phyloP scores from a whole-genome alignment of 2,329 filamentous ascomycete species.

The Fusarium chaquense region DNA sequence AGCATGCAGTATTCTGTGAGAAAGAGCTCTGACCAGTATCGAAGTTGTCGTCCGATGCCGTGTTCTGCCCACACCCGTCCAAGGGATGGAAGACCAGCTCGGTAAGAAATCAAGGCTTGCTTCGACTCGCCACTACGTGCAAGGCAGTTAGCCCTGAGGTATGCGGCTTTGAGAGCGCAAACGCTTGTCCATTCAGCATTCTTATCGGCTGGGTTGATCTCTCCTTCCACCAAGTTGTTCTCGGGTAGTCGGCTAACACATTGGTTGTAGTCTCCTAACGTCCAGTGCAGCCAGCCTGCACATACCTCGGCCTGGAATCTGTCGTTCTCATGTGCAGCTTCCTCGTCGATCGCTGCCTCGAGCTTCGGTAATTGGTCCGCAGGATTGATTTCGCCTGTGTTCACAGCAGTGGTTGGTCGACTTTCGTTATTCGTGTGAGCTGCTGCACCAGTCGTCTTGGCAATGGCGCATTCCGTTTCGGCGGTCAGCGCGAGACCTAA shows the following conservation, averaged over 20 bases:
- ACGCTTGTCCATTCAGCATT: slow-evolving; percentile 83
- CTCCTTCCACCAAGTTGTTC: slow-evolving; percentile 66
- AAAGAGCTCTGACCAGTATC: slow-evolving; percentile 82
- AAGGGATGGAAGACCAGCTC: slow-evolving; percentile 74
- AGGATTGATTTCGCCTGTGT: slow-evolving; percentile 60
- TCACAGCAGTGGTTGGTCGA: slow-evolving; percentile 58
- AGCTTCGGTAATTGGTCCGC: slow-evolving; percentile 63
- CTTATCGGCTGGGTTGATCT: slow-evolving; percentile 64
- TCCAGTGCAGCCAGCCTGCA: slow-evolving; percentile 87
- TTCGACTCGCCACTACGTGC: slow-evolving; percentile 61
- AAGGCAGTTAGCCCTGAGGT: slow-evolving; percentile 77
- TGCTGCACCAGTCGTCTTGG: slow-evolving; percentile 61
- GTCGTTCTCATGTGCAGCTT: slow-evolving; percentile 66
- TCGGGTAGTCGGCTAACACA: slow-evolving; percentile 69
- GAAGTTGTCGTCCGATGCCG: slow-evolving; percentile 72
- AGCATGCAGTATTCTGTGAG: slow-evolving; percentile 81
- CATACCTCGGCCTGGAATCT: slow-evolving; percentile 85
- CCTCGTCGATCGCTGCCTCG: slow-evolving; percentile 68
- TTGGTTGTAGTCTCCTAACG: slow-evolving; percentile 74
- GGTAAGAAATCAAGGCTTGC: slow-evolving; percentile 75
- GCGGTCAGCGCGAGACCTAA: slow-evolving; percentile 77
- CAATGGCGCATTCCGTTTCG: slow-evolving; percentile 75
- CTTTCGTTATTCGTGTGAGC: slow-evolving; percentile 39
- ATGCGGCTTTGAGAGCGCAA: slow-evolving; percentile 82
- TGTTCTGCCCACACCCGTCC: slow-evolving; percentile 63